phyloP scores from a whole-genome alignment of 352 stramenopile species.

The Plasmopara viticola region DNA sequence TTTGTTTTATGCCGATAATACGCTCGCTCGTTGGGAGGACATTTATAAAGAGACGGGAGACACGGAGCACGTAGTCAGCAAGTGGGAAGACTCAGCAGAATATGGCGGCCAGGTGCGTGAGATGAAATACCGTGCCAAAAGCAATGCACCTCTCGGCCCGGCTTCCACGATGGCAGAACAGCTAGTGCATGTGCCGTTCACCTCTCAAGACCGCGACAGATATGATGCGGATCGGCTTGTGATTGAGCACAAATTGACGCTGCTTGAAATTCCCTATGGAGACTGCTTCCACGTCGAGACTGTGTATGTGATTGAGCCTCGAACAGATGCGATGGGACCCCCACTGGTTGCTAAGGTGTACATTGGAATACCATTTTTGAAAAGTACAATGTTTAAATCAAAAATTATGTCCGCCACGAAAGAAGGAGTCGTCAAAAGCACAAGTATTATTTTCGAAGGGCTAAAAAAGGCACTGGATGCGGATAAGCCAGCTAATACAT shows the following conservation, averaged over 20 bases:
- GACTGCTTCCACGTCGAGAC: constrained; percentile 78
- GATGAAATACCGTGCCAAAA: constrained; percentile 72
- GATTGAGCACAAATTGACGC: constrained; percentile 53
- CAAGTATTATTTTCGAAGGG: constrained; percentile 48
- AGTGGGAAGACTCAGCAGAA: constrained; percentile 55
- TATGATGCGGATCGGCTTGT: constrained; percentile 40
- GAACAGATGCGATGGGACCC: constrained; percentile 26
- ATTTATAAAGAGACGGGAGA: constrained; percentile 62
- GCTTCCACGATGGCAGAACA: constrained; percentile 50
- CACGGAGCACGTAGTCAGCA: constrained; percentile 43
- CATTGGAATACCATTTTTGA: constrained; percentile 70
- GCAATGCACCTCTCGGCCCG: constrained; percentile 61
- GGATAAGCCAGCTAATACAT: constrained; percentile 12
- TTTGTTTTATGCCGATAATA: constrained; percentile 57
- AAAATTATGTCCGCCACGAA: constrained; percentile 76
- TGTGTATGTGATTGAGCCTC: constrained; percentile 42
- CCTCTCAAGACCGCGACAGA: constrained; percentile 29
- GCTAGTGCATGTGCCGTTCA: constrained; percentile 47
- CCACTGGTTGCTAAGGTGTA: constrained; percentile 48
- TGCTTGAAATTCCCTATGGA: constrained; percentile 77
- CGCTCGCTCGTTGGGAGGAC: constrained; percentile 40
- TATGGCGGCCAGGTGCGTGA: constrained; percentile 56
- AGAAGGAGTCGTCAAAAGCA: constrained; percentile 58
- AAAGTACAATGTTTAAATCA: constrained; percentile 79
- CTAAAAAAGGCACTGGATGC: constrained; percentile 37